These are phyloP conservation scores for Metschnikowia lunata DNA, from an alignment of 805 yeast genomes.

Conservation along the genomic window DNA sequence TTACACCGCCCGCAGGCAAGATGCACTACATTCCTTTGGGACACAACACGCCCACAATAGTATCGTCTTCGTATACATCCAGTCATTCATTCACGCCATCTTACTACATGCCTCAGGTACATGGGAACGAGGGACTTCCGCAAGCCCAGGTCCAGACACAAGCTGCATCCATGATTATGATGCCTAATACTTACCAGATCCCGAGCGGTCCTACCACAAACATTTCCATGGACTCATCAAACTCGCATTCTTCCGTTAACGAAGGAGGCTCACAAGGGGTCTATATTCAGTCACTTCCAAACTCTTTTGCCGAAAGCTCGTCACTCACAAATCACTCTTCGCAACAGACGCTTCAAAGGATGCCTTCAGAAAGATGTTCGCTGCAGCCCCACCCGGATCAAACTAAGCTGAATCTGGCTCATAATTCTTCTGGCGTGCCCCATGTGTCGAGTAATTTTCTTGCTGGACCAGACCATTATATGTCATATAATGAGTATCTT, in stretches of 20 bases:
- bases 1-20: conserved; percentile 15
- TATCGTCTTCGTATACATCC: conserved; percentile 41
- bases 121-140: not conserved
- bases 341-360: conserved; percentile 7
- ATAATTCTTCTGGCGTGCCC: too few species aligned
- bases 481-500: conserved; percentile 40
- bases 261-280: not conserved
- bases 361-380: not conserved
- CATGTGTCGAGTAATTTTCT: not conserved
- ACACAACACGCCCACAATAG: conserved; percentile 43
- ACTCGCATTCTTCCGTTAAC: conserved; percentile 14
- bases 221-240: conserved; percentile 46
- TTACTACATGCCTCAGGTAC: conserved; percentile 19
- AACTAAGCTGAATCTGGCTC: not conserved
- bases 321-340: conserved; percentile 4
- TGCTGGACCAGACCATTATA: conserved; percentile 39
- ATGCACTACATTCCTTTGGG: conserved; percentile 36
- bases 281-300: conserved; percentile 8
- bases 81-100: conserved; percentile 35
- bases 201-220: conserved; percentile 53
- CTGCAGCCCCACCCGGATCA: not conserved
- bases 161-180: not conserved
- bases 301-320: conserved; percentile 6
- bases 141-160: conserved; percentile 5
- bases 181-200: conserved; percentile 13